Base-by-base conservation (phyloP, 352 stramenopile genomes). In the Globisporangium viniferum region DNA sequence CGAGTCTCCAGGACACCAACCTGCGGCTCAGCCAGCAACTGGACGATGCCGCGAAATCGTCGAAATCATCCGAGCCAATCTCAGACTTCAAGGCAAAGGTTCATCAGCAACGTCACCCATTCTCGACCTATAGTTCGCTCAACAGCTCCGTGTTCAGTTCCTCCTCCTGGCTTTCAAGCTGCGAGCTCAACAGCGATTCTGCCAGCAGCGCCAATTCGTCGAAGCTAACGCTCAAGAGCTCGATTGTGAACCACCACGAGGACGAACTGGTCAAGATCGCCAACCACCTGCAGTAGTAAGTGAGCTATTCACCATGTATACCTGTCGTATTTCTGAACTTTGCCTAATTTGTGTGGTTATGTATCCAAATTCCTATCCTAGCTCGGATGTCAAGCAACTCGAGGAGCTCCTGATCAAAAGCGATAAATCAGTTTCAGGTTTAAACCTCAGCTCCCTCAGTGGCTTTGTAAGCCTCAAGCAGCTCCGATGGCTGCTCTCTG, bases 401-500 rank as follows among this genome's bases (percentile, higher is more conserved):
- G 81, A 91, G 44, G 65, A 74, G 5, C 46, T 79, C 6, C 53
- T 90, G 3, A n/a, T 61, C 0, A 59, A 80, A 33, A 51, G 27
- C 9, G 77, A 88, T 35, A 46, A 35, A 6, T 6, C 35, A 27
- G 24, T 7, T 15, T 31, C 31, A 36, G 0, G 10, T 22, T 49
- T 31, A 29, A 22, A 15, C 31, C 0, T 20, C 9, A 20, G 18
- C n/a, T 48, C 53, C 0, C 41, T 27, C 3, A 78, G 57, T 9
- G 81, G 79, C 8, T 91, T 89, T 68, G 67, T 91, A 8, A 78
- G 67, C 10, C 71, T 90, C 51, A 83, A 84, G 60, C 72, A 90
- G 24, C 59, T 91, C 20, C 73, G 72, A 5, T 86, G 69, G 67
- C 51, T 85, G 10, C 66, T 91, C 14, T 56, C 36, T 0, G 73